Evolutionary conservation across 73 alveolate genomes (phyloP).

Genomic region (Tetrahymena elliotti): DNA sequence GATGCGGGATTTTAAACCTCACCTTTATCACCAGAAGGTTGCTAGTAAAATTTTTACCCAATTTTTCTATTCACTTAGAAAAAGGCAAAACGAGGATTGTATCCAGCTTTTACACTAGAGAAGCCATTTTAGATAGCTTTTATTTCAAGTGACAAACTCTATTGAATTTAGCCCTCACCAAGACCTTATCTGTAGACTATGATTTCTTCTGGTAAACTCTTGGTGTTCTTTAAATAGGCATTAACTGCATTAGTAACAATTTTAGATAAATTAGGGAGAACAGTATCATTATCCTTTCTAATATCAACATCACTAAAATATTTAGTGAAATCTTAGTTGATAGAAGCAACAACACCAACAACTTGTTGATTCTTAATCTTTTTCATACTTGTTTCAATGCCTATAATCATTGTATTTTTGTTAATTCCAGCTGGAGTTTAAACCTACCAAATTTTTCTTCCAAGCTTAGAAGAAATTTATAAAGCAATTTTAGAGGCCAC

Average conservation of each 20-base stretch:
- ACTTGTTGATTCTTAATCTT: slow-evolving; percentile 6
- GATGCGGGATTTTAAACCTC: slow-evolving; percentile 46
- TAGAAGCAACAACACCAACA: slow-evolving; percentile 47
- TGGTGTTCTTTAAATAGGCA: not conserved
- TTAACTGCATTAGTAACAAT: not conserved
- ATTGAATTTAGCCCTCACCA: not conserved
- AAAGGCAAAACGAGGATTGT: slow-evolving; percentile 22
- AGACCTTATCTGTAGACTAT: slow-evolving; percentile 22
- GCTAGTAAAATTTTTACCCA: slow-evolving; percentile 51
- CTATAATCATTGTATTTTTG: slow-evolving; percentile 38
- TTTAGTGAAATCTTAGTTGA: slow-evolving; percentile 27
- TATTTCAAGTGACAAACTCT: not conserved
- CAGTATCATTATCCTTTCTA: not conserved
- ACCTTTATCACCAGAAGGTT: slow-evolving; percentile 21
- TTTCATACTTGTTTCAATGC: slow-evolving; percentile 43
- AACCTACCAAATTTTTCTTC: not conserved
- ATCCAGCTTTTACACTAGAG: not conserved
- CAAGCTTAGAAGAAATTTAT: not conserved
- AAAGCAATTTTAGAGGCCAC: not conserved
- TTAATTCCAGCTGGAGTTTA: not conserved
- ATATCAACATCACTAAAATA: slow-evolving; percentile 13
- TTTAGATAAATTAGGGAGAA: not conserved
- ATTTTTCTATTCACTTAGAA: slow-evolving; percentile 52
- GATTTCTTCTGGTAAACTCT: slow-evolving; percentile 7
- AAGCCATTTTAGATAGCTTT: not conserved